Base-by-base conservation (phyloP, 148 eudicot genomes). In the Arbutus unedo region DNA sequence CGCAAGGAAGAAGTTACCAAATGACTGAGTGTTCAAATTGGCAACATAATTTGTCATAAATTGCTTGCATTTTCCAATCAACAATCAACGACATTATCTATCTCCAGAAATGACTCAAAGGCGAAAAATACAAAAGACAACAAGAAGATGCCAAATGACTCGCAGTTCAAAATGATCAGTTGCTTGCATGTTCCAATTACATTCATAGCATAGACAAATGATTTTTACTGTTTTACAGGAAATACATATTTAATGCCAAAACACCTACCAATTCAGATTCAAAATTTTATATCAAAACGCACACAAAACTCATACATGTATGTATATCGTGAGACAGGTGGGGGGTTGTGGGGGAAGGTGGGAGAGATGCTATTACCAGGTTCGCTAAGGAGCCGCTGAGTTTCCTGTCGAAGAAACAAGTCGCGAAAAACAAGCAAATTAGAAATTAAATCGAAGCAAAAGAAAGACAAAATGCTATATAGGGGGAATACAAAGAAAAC, bases 331-430 rank as follows among this genome's bases (percentile, higher is more conserved):
- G 38, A 31, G 38, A 31, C 0, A 31, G 38, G 38, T 0, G 38
- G 48, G n/a, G n/a, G n/a, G n/a, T n/a, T n/a, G n/a, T n/a, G 54
- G 3, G 14, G 67, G 38, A 43, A 67, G 73, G 4, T n/a, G 31
- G 43, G 49, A 55, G 64, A 81, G 55, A 73, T 54, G 79, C 57
- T 74, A 56, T 81, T 64, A 83, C 98, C 98, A 81, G 98, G 98
- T 82, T 96, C 98, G 85, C 97, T 94, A 71, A 96, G 97, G 82
- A 96, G 92, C 56, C 98, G 98, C 89, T 96, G 98, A 62, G 98
- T 96, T 89, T 96, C 98, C 98, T 95, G 88, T 74, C 41, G 38
- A 31, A 31, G 38, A 31, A 31, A 31, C 38, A 82, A 66, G 85
- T 80, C 21, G 83, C 14, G 38, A 82, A 59, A 59, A 25, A 25